These are phyloP conservation scores for Dactylellina drechsleri DNA, from an alignment of 2,329 filamentous ascomycete genomes.

Conservation along the genomic window DNA sequence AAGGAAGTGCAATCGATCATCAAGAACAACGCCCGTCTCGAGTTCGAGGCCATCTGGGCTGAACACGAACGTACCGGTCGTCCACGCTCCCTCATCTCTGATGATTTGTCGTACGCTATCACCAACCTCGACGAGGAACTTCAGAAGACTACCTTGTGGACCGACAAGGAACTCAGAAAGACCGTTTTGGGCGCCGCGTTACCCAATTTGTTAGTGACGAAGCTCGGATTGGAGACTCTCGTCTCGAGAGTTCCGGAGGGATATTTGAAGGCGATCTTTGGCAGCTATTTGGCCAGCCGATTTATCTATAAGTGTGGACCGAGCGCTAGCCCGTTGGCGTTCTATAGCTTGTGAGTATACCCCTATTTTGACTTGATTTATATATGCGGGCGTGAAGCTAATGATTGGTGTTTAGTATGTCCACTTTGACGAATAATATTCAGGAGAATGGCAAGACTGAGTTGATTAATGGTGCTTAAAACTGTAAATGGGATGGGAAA, in stretches of 20 bases:
- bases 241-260: slow-evolving; percentile 85
- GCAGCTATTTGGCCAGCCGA: slow-evolving; percentile 90
- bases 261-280: slow-evolving; percentile 94
- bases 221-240: slow-evolving; percentile 91
- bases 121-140: slow-evolving; percentile 97
- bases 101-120: slow-evolving; percentile 89
- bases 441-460: slow-evolving; percentile 27
- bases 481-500: neutral
- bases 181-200: slow-evolving; percentile 86
- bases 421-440: slow-evolving; percentile 51
- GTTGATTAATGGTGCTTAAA: slow-evolving; percentile 27
- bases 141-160: slow-evolving; percentile 91
- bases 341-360: slow-evolving; percentile 90
- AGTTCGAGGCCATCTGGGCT: slow-evolving; percentile 98
- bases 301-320: slow-evolving; percentile 97
- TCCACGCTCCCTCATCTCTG: slow-evolving; percentile 85
- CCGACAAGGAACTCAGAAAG: slow-evolving; percentile 78
- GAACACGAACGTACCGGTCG: slow-evolving; percentile 85
- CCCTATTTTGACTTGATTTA: neutral
- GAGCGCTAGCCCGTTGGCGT: slow-evolving; percentile 92
- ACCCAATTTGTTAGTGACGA: slow-evolving; percentile 81
- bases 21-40: slow-evolving; percentile 86
- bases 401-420: slow-evolving; percentile 31
- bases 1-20: slow-evolving; percentile 91
- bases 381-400: slow-evolving; percentile 7